Percentiles rank a stretch among this genome's conserved stretches.
These are phyloP conservation scores for Candida ortonii DNA, from an alignment of 805 yeast species.

Conservation along the genomic window DNA sequence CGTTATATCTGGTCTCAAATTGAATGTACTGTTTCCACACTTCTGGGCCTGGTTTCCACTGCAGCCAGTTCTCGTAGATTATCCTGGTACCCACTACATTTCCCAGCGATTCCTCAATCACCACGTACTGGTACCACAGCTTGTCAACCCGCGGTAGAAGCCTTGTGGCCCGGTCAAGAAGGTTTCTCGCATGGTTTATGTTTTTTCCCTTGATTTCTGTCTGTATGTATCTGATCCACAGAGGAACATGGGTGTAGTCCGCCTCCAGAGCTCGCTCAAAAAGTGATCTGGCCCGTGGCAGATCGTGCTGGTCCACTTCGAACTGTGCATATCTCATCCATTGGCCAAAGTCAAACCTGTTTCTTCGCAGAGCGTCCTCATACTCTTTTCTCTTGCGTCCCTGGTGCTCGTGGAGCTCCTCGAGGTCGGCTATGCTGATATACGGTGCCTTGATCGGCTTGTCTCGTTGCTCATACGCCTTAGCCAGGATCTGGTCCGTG, in stretches of 20 bases:
- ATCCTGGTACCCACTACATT: constrained; percentile 58
- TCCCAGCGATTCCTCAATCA: constrained; percentile 75
- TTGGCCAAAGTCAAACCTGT: constrained; percentile 76
- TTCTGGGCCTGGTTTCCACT: constrained; percentile 61
- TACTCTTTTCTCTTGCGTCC: constrained; percentile 74
- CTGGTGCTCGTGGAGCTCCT: constrained; percentile 76
- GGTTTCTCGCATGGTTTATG: constrained; percentile 83
- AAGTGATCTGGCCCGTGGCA: constrained; percentile 76
- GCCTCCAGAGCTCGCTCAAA: constrained; percentile 85
- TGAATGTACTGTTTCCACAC: constrained; percentile 77
- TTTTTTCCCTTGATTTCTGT: constrained; percentile 69
- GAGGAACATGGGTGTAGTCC: constrained; percentile 68
- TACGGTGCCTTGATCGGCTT: constrained; percentile 39
- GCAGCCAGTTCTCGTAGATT: constrained; percentile 76
- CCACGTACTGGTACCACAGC: constrained; percentile 80
- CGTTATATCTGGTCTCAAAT: constrained; percentile 64
- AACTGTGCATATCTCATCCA: constrained; percentile 92
- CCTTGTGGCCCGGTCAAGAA: constrained; percentile 74
- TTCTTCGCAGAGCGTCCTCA: constrained; percentile 84
- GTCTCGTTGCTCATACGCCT: constrained; percentile 53
- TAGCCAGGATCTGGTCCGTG: constrained; percentile 60
- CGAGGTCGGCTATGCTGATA: constrained; percentile 64
- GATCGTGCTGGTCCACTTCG: constrained; percentile 79
- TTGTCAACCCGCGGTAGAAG: constrained; percentile 77
- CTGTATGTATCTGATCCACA: constrained; percentile 85